Conservation (phyloP, 129 eudicot genomes). For the Escallonia herrerae region DNA sequence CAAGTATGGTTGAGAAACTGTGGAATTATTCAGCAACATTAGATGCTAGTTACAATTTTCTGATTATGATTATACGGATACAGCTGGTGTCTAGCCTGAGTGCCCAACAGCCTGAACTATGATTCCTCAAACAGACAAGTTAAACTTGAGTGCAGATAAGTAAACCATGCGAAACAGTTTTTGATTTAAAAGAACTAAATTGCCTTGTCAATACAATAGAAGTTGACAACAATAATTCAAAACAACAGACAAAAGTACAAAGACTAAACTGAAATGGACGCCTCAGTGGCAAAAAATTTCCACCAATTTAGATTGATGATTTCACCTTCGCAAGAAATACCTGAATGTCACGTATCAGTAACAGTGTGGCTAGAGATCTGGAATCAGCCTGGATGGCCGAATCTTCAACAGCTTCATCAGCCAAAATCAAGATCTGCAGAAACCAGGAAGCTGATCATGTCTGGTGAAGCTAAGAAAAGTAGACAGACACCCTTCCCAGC, state of each 20-base stretch:
- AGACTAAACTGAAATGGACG: not conserved
- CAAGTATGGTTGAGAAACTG: too few relatives aligned
- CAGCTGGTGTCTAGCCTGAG: too few relatives aligned
- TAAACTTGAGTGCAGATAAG: not conserved
- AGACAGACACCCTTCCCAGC: not conserved
- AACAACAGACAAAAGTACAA: not conserved
- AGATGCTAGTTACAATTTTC: too few relatives aligned
- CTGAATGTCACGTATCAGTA: slow-evolving; percentile 87
- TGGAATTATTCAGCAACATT: too few relatives aligned
- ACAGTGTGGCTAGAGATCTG: slow-evolving; percentile 81
- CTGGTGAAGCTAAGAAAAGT: slow-evolving; percentile 1
- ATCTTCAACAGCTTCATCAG: slow-evolving; percentile 95
- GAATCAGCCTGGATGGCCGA: slow-evolving; percentile 92
- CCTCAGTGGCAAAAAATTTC: not conserved
- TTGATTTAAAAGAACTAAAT: not conserved
- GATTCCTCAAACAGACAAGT: not conserved
- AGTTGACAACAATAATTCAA: not conserved
- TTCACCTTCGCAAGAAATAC: slow-evolving; percentile 20
- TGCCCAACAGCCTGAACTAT: too few relatives aligned
- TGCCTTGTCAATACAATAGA: not conserved
- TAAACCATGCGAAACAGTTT: not conserved
- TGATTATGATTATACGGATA: too few relatives aligned
- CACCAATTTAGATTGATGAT: not conserved
- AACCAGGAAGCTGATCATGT: slow-evolving; percentile 17
- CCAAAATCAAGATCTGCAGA: slow-evolving; percentile 71